Evolutionary conservation across 2,329 filamentous ascomycete genomes (phyloP).

Genomic region (Calonectria ilicicola): DNA sequence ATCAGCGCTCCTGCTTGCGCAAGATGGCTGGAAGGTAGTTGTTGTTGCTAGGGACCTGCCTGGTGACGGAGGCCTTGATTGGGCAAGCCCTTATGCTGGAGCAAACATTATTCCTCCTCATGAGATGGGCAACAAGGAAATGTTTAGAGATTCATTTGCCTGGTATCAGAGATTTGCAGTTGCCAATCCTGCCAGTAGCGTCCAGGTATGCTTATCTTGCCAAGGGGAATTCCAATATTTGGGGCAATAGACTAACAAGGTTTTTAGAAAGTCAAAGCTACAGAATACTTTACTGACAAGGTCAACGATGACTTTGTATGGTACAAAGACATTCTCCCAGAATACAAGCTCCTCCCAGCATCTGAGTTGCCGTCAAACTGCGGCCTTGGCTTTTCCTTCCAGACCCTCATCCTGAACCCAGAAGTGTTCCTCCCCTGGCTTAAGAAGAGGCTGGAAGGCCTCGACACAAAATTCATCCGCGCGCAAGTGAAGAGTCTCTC

Average conservation of each 20-base stretch:
- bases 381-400: neutral
- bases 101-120: neutral
- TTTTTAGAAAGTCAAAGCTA: neutral
- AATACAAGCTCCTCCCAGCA: neutral
- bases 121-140: neutral
- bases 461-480: neutral
- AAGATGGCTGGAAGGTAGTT: neutral
- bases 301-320: neutral
- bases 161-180: neutral
- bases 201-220: neutral
- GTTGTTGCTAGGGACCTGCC: conserved; percentile 9
- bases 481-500: neutral
- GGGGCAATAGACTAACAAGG: neutral
- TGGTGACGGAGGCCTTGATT: neutral
- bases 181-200: neutral
- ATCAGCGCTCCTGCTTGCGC: neutral
- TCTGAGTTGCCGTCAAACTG: neutral
- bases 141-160: neutral
- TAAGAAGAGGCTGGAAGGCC: neutral
- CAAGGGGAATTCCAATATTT: neutral
- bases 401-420: neutral
- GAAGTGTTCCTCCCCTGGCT: conserved; percentile 1
- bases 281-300: neutral
- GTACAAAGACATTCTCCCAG: neutral
- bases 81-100: conserved; percentile 1